These are phyloP conservation scores for Sanguinoderma infundibulare DNA, from an alignment of 1,284 basidiomycete genomes.

Conservation along the genomic window DNA sequence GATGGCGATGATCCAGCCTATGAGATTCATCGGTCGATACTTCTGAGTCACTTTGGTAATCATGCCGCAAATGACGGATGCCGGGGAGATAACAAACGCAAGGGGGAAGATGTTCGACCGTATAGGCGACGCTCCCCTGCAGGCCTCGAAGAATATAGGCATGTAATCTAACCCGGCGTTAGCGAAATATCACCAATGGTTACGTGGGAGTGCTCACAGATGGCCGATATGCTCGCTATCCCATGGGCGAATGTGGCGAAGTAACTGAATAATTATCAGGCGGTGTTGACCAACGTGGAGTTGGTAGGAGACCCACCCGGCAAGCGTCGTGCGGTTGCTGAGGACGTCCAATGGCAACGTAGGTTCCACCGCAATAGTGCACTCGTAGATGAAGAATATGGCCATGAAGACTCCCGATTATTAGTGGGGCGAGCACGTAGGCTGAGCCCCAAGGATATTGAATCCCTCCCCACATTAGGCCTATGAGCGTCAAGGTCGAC, in stretches of 20 bases:
- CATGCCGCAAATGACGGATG: slow-evolving; percentile 31
- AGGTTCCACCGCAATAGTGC: background rate
- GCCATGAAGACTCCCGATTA: slow-evolving; percentile 24
- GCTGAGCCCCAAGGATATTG: slow-evolving; percentile 24
- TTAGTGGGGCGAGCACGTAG: slow-evolving; percentile 23
- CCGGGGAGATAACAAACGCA: slow-evolving; percentile 29
- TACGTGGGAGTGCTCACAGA: slow-evolving; percentile 9
- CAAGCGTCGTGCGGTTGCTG: slow-evolving; percentile 34
- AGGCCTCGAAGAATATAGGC: slow-evolving; percentile 45
- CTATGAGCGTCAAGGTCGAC: slow-evolving; percentile 19
- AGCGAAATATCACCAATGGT: background rate
- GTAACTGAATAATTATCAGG: slow-evolving; percentile 16
- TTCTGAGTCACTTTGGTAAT: slow-evolving; percentile 24
- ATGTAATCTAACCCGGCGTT: slow-evolving; percentile 36
- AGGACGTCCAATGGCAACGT: slow-evolving; percentile 36
- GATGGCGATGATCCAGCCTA: slow-evolving; percentile 35
- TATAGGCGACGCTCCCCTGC: slow-evolving; percentile 33
- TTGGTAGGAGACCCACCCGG: slow-evolving; percentile 28
- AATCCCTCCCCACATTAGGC: slow-evolving; percentile 27
- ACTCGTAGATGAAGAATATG: slow-evolving; percentile 24
- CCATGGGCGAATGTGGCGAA: slow-evolving; percentile 26
- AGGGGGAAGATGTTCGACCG: slow-evolving; percentile 32
- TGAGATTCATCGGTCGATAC: slow-evolving; percentile 32
- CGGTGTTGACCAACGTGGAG: background rate
- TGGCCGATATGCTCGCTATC: slow-evolving; percentile 13